Evolutionary conservation across 2,329 filamentous ascomycete genomes (phyloP).

Genomic region (Verticillium nubilum): DNA sequence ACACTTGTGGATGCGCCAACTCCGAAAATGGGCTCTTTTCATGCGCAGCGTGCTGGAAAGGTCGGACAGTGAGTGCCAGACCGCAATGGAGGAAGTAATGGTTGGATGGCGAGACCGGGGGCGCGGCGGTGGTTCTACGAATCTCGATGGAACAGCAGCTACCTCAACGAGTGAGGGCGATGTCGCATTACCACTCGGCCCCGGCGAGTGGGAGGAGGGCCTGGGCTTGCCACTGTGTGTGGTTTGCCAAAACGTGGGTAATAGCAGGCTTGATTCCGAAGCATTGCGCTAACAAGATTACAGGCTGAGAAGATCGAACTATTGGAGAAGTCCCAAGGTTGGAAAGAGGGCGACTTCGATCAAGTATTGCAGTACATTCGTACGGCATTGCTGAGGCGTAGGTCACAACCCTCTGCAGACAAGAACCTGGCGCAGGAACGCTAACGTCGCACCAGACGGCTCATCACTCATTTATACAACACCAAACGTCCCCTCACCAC

Average conservation of each 20-base stretch:
- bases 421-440: conserved; percentile 3
- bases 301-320: conserved; percentile 85
- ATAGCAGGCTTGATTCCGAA: too few relatives aligned
- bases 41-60: conserved; percentile 71
- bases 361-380: conserved; percentile 90
- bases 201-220: conserved; percentile 89
- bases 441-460: conserved; percentile 56
- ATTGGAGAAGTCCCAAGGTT: conserved; percentile 82
- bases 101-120: conserved; percentile 71
- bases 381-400: conserved; percentile 82
- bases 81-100: conserved; percentile 84
- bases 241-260: conserved; percentile 85
- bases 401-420: conserved; percentile 23
- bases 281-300: conserved; percentile 14
- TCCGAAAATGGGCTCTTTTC: conserved; percentile 85
- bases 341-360: conserved; percentile 96
- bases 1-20: conserved; percentile 84
- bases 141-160: conserved; percentile 55
- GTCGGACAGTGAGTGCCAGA: conserved; percentile 70
- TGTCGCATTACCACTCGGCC: conserved; percentile 70
- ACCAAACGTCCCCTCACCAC: conserved; percentile 67
- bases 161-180: conserved; percentile 59
- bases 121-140: conserved; percentile 56
- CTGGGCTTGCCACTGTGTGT: conserved; percentile 84
- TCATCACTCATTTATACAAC: conserved; percentile 82